These are phyloP conservation scores for Dactylellina cionopaga DNA, from an alignment of 2,329 filamentous ascomycete genomes.

Conservation along the genomic window DNA sequence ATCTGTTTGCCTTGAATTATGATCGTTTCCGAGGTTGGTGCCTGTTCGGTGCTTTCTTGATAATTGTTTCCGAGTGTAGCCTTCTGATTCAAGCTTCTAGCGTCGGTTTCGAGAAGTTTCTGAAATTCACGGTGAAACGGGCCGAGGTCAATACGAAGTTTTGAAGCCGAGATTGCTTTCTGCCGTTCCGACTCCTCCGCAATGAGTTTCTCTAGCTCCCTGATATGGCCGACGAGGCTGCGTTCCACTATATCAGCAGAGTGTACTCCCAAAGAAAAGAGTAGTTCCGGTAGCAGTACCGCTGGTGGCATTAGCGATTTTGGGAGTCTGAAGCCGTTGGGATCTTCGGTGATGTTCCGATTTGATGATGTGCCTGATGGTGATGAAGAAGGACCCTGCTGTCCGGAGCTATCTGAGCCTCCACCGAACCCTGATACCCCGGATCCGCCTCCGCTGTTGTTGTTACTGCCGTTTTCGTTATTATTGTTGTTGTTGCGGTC, in stretches of 20 bases:
- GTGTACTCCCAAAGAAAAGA: slow-evolving; percentile 36
- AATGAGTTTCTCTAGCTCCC: slow-evolving; percentile 35
- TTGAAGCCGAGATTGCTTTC: slow-evolving; percentile 18
- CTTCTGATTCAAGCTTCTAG: slow-evolving; percentile 24
- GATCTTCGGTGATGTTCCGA: slow-evolving; percentile 21
- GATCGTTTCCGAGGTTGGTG: slow-evolving; percentile 13
- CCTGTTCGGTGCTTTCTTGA: background rate
- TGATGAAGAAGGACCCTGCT: slow-evolving; percentile 22
- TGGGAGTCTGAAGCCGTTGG: slow-evolving; percentile 9
- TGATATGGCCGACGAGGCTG: slow-evolving; percentile 12
- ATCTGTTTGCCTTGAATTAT: slow-evolving; percentile 26
- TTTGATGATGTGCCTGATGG: slow-evolving; percentile 35
- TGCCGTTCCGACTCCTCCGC: slow-evolving; percentile 30
- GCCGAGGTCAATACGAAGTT: slow-evolving; percentile 21
- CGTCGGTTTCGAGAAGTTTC: slow-evolving; percentile 27
- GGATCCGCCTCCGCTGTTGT: slow-evolving; percentile 5
- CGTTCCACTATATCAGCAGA: slow-evolving; percentile 38
- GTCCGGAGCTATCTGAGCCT: slow-evolving; percentile 31
- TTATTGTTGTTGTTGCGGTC: background rate
- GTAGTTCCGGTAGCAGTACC: slow-evolving; percentile 30
- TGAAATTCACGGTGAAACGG: slow-evolving; percentile 38
- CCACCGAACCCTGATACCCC: slow-evolving; percentile 41
- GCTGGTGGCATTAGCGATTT: slow-evolving; percentile 19
- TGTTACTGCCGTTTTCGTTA: slow-evolving; percentile 3
- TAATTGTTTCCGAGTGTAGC: background rate